Evolutionary conservation across 257 asterid species (phyloP), one percentile per base, ranked within the genome.

Genomic region (Solanum raphanifolium): DNA sequence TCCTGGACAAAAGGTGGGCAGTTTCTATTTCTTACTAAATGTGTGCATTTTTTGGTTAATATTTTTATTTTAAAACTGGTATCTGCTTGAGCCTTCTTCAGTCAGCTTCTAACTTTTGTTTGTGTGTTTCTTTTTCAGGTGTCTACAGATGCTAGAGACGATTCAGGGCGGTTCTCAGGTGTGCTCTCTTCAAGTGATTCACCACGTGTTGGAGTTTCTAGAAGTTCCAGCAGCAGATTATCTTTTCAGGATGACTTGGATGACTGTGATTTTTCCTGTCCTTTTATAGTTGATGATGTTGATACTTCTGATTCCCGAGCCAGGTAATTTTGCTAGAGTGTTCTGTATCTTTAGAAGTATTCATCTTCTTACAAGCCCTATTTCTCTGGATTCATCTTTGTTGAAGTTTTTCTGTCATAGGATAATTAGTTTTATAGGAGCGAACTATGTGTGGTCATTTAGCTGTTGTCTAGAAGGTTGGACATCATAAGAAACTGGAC

Each of bases 201-300:
- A 11, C 99, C 99, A 73, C 98, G 98, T 89, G 93, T 94, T 79
- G 84, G 84, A 87, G 92, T 96, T 94, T 97, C 99, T 10, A 93
- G 98, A 90, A 95, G 96, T 91, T 97, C 99, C 38, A 97, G 99
- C 90, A 92, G 99, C 91, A 91, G 99, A 86, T 88, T 97, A 90
- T 97, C 99, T 89, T 95, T 96, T 89, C 98, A 93, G 94, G 99
- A 94, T 91, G 99, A 97, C 86, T 91, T 97, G 87, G 98, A 96
- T 29, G 98, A 94, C 74, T 90, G 89, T 76, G 99, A 95, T 87
- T 95, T 94, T 86, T 90, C 98, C 21, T 95, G 93, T 91, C 99
- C 98, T 52, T 97, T 97, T 92, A 94, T 97, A 91, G 98, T 97
- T 89, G 99, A 97, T 91, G 99, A 96, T 71, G 95, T 96, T 83